phyloP scores from a whole-genome alignment of 2,329 filamentous ascomycete species.

The Apiospora malaysiana region DNA sequence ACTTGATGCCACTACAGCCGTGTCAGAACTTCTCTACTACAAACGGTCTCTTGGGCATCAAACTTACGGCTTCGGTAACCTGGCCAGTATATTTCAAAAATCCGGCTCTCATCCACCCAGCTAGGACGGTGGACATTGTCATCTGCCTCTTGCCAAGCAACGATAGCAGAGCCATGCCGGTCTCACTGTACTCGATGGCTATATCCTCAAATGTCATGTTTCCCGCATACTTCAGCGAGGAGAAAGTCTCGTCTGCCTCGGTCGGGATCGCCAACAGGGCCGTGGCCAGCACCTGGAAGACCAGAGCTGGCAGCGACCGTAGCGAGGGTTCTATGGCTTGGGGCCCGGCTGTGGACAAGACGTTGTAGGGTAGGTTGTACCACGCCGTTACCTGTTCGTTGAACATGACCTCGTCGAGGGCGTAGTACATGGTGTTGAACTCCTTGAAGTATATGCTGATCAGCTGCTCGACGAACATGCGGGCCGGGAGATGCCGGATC shows the following conservation, averaged over 20 bases:
- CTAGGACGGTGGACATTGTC: constrained; percentile 61
- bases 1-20: constrained; percentile 58
- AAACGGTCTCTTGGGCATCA: background rate
- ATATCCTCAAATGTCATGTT: constrained; percentile 67
- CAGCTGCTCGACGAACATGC: constrained; percentile 60
- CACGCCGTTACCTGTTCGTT: constrained; percentile 58
- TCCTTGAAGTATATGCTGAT: constrained; percentile 60
- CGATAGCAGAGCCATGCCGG: constrained; percentile 57
- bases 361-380: constrained; percentile 58
- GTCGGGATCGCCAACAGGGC: constrained; percentile 59
- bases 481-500: constrained; percentile 62
- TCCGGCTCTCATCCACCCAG: constrained; percentile 60
- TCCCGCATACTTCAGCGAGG: constrained; percentile 62
- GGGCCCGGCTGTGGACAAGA: constrained; percentile 56
- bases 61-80: constrained; percentile 61
- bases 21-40: constrained; percentile 20
- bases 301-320: constrained; percentile 62
- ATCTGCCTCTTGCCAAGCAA: constrained; percentile 64
- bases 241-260: constrained; percentile 54
- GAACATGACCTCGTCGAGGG: constrained; percentile 60
- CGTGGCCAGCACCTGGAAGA: constrained; percentile 64
- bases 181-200: constrained; percentile 65
- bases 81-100: constrained; percentile 65
- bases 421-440: constrained; percentile 65
- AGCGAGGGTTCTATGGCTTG: constrained; percentile 56